phyloP scores from a whole-genome alignment of 2,329 filamentous ascomycete genomes.

The Aphanoascus verrucosus region DNA sequence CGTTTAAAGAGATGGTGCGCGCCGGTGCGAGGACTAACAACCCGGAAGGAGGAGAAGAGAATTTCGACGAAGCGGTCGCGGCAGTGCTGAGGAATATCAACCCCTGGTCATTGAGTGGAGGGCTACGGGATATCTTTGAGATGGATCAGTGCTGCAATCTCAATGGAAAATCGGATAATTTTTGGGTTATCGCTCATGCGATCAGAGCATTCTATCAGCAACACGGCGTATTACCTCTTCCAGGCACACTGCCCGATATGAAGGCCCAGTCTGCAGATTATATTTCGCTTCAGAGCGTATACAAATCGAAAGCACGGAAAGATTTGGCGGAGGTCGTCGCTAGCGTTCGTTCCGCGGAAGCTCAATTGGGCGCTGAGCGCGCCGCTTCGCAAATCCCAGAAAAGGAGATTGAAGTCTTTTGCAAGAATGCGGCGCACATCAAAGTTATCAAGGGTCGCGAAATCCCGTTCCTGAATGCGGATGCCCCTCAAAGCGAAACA shows the following conservation, averaged over 20 bases:
- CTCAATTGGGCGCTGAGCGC: slow-evolving; percentile 26
- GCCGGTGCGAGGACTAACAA: slow-evolving; percentile 58
- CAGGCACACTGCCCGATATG: slow-evolving; percentile 90
- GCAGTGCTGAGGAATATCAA: slow-evolving; percentile 83
- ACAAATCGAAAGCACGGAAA: slow-evolving; percentile 73
- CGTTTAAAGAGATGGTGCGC: slow-evolving; percentile 63
- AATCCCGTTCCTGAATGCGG: slow-evolving; percentile 40
- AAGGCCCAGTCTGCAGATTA: slow-evolving; percentile 88
- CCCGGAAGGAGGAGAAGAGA: slow-evolving; percentile 83
- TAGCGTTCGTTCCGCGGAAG: slow-evolving; percentile 49
- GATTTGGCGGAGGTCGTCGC: slow-evolving; percentile 66
- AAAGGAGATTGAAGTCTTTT: slow-evolving; percentile 78
- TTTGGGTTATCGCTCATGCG: slow-evolving; percentile 82
- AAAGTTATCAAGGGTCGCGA: slow-evolving; percentile 64
- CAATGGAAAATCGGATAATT: slow-evolving; percentile 46
- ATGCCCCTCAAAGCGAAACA: slow-evolving; percentile 28
- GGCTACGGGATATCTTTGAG: slow-evolving; percentile 67
- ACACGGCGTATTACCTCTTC: slow-evolving; percentile 65
- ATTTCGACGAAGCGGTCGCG: slow-evolving; percentile 83
- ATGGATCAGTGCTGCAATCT: slow-evolving; percentile 49
- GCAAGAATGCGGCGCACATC: slow-evolving; percentile 88
- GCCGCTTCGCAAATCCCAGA: slow-evolving; percentile 44
- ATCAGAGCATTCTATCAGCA: slow-evolving; percentile 64
- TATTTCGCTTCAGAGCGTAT: slow-evolving; percentile 80
- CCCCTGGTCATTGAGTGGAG: slow-evolving; percentile 53